Percentiles rank a stretch among this genome's conserved stretches.
Evolutionary conservation across 129 eudicot species (phyloP).

Genomic region (sunflower (Helianthus annuus)): HanXRQr2.0-SUNRISE NC_035435.2:124316708-124317207

Average conservation of each 20-base stretch:
- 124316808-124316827: background rate
- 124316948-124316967: constrained; percentile 9
- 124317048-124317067: constrained; percentile 14
- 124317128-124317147: background rate
- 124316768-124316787: background rate
- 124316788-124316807: background rate
- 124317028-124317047: background rate
- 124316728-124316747: constrained; percentile 25
- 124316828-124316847: background rate
- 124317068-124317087: constrained; percentile 15
- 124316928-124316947: constrained; percentile 3
- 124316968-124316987: constrained; percentile 19
- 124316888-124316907: background rate
- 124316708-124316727: constrained; percentile 11
- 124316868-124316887: constrained; percentile 9
- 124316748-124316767: constrained; percentile 6
- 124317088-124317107: constrained; percentile 17
- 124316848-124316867: constrained; percentile 10
- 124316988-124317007: constrained; percentile 13
- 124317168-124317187: background rate
- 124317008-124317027: constrained; percentile 6
- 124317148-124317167: background rate
- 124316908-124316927: constrained; percentile 14
- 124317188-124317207: too few species aligned
- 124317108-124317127: background rate